phyloP scores from a whole-genome alignment of 2,329 filamentous ascomycete species.

The Pyricularia sp. region DNA sequence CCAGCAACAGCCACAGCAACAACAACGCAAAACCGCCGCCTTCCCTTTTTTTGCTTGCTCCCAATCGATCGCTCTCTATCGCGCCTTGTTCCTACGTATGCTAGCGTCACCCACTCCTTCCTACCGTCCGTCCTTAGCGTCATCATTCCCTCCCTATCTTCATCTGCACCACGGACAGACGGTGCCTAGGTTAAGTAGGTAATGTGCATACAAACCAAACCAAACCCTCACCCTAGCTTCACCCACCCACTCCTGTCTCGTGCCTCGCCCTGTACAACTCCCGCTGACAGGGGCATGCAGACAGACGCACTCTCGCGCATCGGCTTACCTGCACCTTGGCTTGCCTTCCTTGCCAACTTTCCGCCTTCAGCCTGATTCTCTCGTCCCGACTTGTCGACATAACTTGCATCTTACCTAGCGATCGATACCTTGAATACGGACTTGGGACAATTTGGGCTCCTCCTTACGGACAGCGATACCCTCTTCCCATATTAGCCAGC shows the following conservation, averaged over 20 bases:
- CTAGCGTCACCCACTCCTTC: not conserved
- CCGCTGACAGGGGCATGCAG: not conserved
- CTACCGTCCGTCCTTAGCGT: not conserved
- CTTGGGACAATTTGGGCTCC: too few relatives aligned
- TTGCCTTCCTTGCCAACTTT: not conserved
- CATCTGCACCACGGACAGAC: not conserved
- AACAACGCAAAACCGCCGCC: not conserved
- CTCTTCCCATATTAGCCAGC: not conserved
- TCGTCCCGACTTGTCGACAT: not conserved
- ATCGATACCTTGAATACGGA: not conserved
- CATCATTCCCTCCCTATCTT: not conserved
- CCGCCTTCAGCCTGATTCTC: not conserved
- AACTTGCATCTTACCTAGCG: not conserved
- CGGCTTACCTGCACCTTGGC: not conserved
- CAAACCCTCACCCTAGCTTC: not conserved
- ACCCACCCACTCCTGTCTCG: not conserved
- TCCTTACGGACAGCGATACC: not conserved
- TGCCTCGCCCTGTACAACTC: not conserved
- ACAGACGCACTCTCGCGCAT: not conserved
- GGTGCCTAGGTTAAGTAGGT: not conserved
- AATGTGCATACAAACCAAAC: not conserved
- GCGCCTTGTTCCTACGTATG: not conserved
- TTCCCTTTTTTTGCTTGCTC: not conserved
- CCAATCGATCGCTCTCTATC: not conserved
- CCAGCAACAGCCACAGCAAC: not conserved